Base-by-base conservation (phyloP, 1,139 yeast genomes). In the Debaryomyces nepalensis region DNA sequence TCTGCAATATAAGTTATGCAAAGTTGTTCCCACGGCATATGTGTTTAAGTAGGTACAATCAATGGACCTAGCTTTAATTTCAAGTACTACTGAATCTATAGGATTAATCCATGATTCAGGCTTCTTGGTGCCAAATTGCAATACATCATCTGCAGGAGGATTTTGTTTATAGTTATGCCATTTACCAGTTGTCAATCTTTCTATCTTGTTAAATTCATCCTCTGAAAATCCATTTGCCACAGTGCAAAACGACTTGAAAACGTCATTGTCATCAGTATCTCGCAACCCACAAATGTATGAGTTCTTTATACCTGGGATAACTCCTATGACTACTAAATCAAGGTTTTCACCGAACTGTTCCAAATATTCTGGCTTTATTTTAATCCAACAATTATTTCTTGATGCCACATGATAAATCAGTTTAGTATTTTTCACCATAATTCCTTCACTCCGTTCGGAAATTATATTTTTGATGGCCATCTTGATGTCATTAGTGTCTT, bases 291-390 rank as follows among this genome's bases (percentile, higher is more conserved):
- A 85, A 55, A 87, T 73, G 53, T 78, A 87, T 4, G 91, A 76
- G 33, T 87, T 83, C 39, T 93, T 93, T 22, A 78, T 75, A 0
- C 88, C 91, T 10, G 82, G 81, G 41, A 79, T 81, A 41, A 84
- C 84, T 0, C 97, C 98, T 45, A 91, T 81, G 0, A 93, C 79
- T 2, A 82, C 72, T 35, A 90, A 61, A 62, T 93, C 99, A 49
- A 91, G 68, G 53, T 87, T 87, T 49, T 89, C 96, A 6, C 96
- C 96, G 61, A 87, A 87, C 41, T 86, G 89, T 45, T 82, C 86
- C 45, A 90, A 68, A 58, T 90, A 91, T 52, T 91, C 97, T 0
- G 98, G 98, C 59, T 93, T 93, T 2, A 91, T 79, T 56, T 93
- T 93, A 20, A 88, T 69, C 97, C 98, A 91, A 15, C 73, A 66